A percentile compares a stretch with the other conserved stretches of the same genome.
These are phyloP conservation scores for Neurospora sp. DNA, from an alignment of 495 filamentous ascomycete species.

Conservation along the genomic window DNA sequence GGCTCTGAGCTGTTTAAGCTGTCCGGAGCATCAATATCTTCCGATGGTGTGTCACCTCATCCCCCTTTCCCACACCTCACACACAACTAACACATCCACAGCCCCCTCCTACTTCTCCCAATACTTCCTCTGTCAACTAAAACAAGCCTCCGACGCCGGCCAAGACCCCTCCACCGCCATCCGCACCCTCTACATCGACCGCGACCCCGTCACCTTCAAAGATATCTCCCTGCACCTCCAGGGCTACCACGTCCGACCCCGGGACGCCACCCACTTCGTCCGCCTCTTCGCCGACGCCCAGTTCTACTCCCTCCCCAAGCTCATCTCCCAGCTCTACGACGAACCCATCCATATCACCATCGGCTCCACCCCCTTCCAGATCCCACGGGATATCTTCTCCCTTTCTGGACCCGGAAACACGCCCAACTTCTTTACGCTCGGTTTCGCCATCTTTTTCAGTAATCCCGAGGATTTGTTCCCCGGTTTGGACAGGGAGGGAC, in stretches of 20 bases:
- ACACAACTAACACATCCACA: slow-evolving; percentile 28
- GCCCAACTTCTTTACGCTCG: slow-evolving; percentile 92
- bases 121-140: slow-evolving; percentile 82
- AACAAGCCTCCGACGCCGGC: slow-evolving; percentile 45
- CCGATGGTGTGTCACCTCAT: slow-evolving; percentile 62
- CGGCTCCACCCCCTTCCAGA: slow-evolving; percentile 74
- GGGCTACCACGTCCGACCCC: slow-evolving; percentile 82
- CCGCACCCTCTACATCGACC: slow-evolving; percentile 84
- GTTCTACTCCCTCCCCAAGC: slow-evolving; percentile 84
- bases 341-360: slow-evolving; percentile 87
- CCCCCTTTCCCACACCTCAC: background rate
- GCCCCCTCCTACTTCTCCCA: slow-evolving; percentile 96
- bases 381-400: slow-evolving; percentile 81
- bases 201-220: slow-evolving; percentile 80
- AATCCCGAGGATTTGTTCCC: slow-evolving; percentile 75
- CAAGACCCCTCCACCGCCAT: slow-evolving; percentile 38
- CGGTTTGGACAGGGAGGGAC: slow-evolving; percentile 64
- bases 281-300: slow-evolving; percentile 91
- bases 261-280: slow-evolving; percentile 77
- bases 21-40: slow-evolving; percentile 89
- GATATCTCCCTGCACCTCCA: slow-evolving; percentile 90
- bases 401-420: slow-evolving; percentile 59
- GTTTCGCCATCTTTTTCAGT: slow-evolving; percentile 83
- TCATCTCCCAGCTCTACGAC: slow-evolving; percentile 90
- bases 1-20: slow-evolving; percentile 84